Conservation (phyloP, 2,329 filamentous ascomycete species). For the Arthrinium puccinioides region DNA sequence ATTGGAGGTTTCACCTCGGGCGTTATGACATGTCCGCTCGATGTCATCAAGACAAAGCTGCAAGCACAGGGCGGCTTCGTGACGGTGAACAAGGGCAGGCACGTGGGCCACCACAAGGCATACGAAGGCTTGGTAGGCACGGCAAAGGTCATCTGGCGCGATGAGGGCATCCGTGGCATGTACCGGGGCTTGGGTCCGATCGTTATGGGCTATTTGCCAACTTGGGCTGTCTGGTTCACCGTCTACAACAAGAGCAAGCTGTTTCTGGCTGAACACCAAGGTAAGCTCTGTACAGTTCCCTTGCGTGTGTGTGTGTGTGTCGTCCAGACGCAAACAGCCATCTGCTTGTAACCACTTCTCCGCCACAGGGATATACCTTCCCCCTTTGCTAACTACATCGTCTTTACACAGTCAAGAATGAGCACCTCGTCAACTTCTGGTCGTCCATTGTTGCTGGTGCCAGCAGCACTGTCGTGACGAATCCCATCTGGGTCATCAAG, state of each 20-base stretch:
- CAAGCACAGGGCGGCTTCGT: conserved; percentile 87
- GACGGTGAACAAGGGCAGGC: conserved; percentile 39
- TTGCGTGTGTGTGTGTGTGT: no score
- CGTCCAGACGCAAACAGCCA: no score
- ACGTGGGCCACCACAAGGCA: conserved; percentile 47
- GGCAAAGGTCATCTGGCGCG: conserved; percentile 72
- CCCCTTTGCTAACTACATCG: no score
- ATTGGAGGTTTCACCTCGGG: conserved; percentile 88
- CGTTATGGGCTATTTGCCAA: conserved; percentile 89
- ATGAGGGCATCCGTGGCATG: conserved; percentile 84
- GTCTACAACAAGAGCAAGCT: conserved; percentile 88
- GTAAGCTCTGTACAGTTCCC: neutral
- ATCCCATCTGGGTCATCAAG: conserved; percentile 99
- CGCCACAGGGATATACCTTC: no score
- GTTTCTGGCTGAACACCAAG: conserved; percentile 36
- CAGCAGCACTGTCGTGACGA: conserved; percentile 89
- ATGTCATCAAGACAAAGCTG: conserved; percentile 98
- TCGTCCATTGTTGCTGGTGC: conserved; percentile 87
- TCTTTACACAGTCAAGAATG: conserved; percentile 56
- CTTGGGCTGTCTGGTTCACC: conserved; percentile 97
- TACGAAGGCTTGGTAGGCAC: conserved; percentile 88
- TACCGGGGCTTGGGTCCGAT: conserved; percentile 93
- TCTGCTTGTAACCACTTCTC: no score
- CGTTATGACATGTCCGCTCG: conserved; percentile 90
- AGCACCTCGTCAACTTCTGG: conserved; percentile 73